Percentiles rank a stretch among this genome's conserved stretches.
Evolutionary conservation across 1,284 basidiomycete species (phyloP).

Genomic region (Gomphus sp.): DNA sequence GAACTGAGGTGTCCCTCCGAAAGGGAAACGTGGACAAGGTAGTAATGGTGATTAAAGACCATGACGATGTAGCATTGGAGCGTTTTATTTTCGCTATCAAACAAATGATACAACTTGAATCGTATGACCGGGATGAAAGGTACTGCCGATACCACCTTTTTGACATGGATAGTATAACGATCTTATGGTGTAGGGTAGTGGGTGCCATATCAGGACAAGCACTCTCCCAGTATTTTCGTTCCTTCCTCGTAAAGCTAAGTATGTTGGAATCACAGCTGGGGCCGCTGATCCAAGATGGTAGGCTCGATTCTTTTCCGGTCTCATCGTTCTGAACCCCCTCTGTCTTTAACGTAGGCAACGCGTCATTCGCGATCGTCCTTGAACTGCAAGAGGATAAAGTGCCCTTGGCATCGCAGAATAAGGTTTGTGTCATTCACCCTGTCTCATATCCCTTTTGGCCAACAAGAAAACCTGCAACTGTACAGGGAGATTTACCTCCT

Average conservation of each 20-base stretch:
- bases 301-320: not conserved
- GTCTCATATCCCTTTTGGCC: not conserved
- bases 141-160: no score
- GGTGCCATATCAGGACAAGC: constrained; percentile 54
- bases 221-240: constrained; percentile 73
- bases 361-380: constrained; percentile 75
- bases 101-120: constrained; percentile 59
- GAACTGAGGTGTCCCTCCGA: not conserved
- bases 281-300: constrained; percentile 33
- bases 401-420: constrained; percentile 43
- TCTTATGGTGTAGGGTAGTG: constrained; percentile 41
- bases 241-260: constrained; percentile 76
- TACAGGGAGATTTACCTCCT: constrained; percentile 49
- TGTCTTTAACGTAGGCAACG: constrained; percentile 40
- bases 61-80: constrained; percentile 65
- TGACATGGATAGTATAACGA: no score
- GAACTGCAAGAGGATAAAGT: constrained; percentile 68
- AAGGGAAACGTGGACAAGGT: constrained; percentile 70
- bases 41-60: constrained; percentile 72
- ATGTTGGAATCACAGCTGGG: constrained; percentile 75
- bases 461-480: not conserved
- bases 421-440: constrained; percentile 24
- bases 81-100: constrained; percentile 75
- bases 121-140: constrained; percentile 25
- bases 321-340: not conserved